Percentiles rank a stretch among this genome's conserved stretches.
These are phyloP conservation scores for Hericium rajendrae DNA, from an alignment of 768 basidiomycete species.

Conservation along the genomic window DNA sequence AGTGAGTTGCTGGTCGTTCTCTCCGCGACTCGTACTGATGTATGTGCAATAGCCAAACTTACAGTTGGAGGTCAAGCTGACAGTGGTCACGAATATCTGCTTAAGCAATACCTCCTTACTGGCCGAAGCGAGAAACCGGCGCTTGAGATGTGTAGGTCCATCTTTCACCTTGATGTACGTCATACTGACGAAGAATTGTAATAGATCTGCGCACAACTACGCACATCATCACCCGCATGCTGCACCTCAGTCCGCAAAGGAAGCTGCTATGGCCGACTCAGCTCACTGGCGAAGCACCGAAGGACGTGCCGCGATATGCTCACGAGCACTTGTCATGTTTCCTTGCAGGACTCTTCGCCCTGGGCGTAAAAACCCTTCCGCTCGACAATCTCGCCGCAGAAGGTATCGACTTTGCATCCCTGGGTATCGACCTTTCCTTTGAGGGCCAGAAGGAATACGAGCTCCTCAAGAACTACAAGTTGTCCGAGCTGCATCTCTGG, in stretches of 20 bases:
- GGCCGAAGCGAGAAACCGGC: slow-evolving; percentile 49
- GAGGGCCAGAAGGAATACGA: slow-evolving; percentile 23
- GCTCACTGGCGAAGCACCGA: slow-evolving; percentile 38
- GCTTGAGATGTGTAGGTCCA: slow-evolving; percentile 54
- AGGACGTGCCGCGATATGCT: slow-evolving; percentile 31
- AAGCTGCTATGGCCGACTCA: slow-evolving; percentile 48
- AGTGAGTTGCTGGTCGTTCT: slow-evolving; percentile 27
- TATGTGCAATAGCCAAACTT: slow-evolving; percentile 20
- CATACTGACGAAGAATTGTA: neutral
- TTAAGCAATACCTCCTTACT: slow-evolving; percentile 65
- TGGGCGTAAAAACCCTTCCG: slow-evolving; percentile 57
- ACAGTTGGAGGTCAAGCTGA: slow-evolving; percentile 63
- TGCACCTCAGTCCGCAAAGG: slow-evolving; percentile 59
- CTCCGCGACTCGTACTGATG: slow-evolving; percentile 17
- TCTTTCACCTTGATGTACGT: neutral
- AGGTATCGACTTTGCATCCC: slow-evolving; percentile 35
- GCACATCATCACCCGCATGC: slow-evolving; percentile 50
- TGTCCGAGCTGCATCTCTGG: slow-evolving; percentile 63
- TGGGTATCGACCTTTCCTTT: slow-evolving; percentile 21
- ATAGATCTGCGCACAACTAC: slow-evolving; percentile 54
- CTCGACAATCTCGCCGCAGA: slow-evolving; percentile 40
- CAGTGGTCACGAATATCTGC: slow-evolving; percentile 69
- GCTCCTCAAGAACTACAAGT: slow-evolving; percentile 34
- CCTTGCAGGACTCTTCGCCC: slow-evolving; percentile 63
- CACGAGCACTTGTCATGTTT: slow-evolving; percentile 77